A percentile compares a stretch with the other conserved stretches of the same genome.
These are phyloP conservation scores for Talaromyces sp. DNA, from an alignment of 2,329 filamentous ascomycete species.

Conservation along the genomic window DNA sequence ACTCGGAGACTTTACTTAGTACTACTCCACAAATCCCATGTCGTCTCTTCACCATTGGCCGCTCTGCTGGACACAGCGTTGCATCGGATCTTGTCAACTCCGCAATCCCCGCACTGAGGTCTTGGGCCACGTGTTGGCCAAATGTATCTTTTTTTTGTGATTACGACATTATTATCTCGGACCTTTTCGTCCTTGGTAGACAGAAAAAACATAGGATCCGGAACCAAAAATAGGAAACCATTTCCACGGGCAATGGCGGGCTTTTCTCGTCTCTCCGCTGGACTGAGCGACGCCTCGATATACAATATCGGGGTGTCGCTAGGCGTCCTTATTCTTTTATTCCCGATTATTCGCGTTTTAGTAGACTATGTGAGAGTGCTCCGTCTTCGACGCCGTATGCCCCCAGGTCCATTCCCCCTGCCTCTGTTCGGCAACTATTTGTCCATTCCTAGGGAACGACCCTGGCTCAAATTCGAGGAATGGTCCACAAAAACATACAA, in stretches of 20 bases:
- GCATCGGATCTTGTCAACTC: not conserved
- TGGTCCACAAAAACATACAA: not conserved
- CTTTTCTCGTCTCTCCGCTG: not conserved
- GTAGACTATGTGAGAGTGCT: not conserved
- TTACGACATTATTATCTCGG: too few species aligned
- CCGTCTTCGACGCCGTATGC: not conserved
- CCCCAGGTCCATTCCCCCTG: conserved; percentile 10
- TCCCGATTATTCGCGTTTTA: not conserved
- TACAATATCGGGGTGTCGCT: not conserved
- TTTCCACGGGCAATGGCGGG: not conserved
- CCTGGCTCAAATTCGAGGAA: not conserved
- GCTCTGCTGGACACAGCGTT: not conserved
- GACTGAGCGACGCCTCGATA: not conserved
- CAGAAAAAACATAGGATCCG: not conserved
- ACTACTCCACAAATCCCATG: not conserved
- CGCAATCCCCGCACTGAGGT: not conserved
- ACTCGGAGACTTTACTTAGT: not conserved
- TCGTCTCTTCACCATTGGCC: not conserved
- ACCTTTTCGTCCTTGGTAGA: not conserved
- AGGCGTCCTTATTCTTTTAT: not conserved
- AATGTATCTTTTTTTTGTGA: too few species aligned
- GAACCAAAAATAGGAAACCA: not conserved
- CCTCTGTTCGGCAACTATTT: conserved; percentile 26
- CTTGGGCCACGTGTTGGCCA: too few species aligned
- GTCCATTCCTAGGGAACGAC: not conserved